Percentiles rank a stretch among this genome's conserved stretches.
Evolutionary conservation across 2,329 filamentous ascomycete genomes (phyloP).

Genomic region (Ophiostoma perfectum): DNA sequence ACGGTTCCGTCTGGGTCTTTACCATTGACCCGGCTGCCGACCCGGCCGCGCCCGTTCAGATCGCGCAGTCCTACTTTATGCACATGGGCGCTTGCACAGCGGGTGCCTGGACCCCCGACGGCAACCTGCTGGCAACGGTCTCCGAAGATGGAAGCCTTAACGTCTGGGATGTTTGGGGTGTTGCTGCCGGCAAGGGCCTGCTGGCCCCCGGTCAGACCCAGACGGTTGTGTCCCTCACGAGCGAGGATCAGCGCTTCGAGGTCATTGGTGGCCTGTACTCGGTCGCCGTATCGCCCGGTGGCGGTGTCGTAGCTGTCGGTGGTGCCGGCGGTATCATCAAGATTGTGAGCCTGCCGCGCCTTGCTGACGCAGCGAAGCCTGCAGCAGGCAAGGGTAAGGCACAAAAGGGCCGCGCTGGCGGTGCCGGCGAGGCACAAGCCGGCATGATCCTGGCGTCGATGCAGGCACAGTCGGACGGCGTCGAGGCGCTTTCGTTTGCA

Average conservation of each 20-base stretch:
- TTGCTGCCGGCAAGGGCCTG: slow-evolving; percentile 56
- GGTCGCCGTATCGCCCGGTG: slow-evolving; percentile 73
- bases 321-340: slow-evolving; percentile 83
- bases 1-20: slow-evolving; percentile 95
- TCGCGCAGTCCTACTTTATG: slow-evolving; percentile 87
- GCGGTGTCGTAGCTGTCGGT: slow-evolving; percentile 75
- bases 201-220: slow-evolving; percentile 42
- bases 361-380: slow-evolving; percentile 30
- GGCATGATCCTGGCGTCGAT: slow-evolving; percentile 72
- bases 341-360: slow-evolving; percentile 74
- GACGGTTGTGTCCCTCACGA: slow-evolving; percentile 71
- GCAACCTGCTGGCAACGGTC: slow-evolving; percentile 78
- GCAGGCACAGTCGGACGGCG: slow-evolving; percentile 66
- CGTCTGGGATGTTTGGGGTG: slow-evolving; percentile 87
- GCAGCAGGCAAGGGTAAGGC: slow-evolving; percentile 7
- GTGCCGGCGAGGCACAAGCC: slow-evolving; percentile 32
- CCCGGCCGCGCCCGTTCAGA: slow-evolving; percentile 58
- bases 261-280: slow-evolving; percentile 90
- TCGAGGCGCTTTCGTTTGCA: slow-evolving; percentile 71
- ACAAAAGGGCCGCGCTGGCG: slow-evolving; percentile 22
- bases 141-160: slow-evolving; percentile 83
- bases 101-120: slow-evolving; percentile 85
- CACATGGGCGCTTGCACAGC: slow-evolving; percentile 84
- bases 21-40: slow-evolving; percentile 64
- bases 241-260: slow-evolving; percentile 79